phyloP scores from a whole-genome alignment of 2,329 filamentous ascomycete species.

The Ascochyta fabae region DNA sequence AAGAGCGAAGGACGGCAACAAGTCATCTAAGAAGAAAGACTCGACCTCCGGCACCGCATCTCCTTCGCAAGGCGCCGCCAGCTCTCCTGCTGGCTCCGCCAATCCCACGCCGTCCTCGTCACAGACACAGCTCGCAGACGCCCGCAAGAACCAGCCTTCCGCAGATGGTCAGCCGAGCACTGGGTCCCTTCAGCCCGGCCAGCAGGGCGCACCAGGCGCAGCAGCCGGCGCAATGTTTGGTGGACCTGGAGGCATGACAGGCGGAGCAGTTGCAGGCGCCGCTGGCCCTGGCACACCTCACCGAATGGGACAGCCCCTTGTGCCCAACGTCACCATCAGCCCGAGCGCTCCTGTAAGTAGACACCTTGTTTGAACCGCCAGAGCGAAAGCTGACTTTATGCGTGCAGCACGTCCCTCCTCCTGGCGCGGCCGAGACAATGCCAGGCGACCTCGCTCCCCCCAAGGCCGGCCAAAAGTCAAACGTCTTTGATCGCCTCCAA shows the following conservation, averaged over 20 bases:
- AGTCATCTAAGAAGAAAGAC: conserved; percentile 74
- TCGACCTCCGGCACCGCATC: conserved; percentile 73
- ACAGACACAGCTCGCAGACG: conserved; percentile 83
- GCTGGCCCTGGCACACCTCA: conserved; percentile 62
- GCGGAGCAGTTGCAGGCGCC: conserved; percentile 55
- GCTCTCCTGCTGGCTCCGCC: conserved; percentile 66
- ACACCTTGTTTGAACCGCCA: background rate
- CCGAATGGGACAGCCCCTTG: conserved; percentile 67
- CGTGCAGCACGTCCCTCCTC: conserved; percentile 82
- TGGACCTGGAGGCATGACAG: conserved; percentile 35
- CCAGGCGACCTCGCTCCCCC: conserved; percentile 94
- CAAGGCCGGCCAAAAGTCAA: conserved; percentile 86
- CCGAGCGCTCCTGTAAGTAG: conserved; percentile 75
- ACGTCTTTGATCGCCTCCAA: conserved; percentile 87
- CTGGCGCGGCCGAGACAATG: conserved; percentile 96
- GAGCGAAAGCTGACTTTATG: conserved; percentile 6
- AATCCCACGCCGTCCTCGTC: conserved; percentile 85
- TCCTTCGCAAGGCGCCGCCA: conserved; percentile 67
- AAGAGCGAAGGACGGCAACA: conserved; percentile 79
- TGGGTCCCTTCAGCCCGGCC: conserved; percentile 40
- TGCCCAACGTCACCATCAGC: conserved; percentile 92
- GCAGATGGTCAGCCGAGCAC: conserved; percentile 39
- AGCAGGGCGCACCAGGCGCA: conserved; percentile 40
- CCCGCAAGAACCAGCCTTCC: conserved; percentile 75
- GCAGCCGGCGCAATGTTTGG: conserved; percentile 43